These are phyloP conservation scores for Acrocalymma vagum DNA, from an alignment of 2,329 filamentous ascomycete species.

Conservation along the genomic window DNA sequence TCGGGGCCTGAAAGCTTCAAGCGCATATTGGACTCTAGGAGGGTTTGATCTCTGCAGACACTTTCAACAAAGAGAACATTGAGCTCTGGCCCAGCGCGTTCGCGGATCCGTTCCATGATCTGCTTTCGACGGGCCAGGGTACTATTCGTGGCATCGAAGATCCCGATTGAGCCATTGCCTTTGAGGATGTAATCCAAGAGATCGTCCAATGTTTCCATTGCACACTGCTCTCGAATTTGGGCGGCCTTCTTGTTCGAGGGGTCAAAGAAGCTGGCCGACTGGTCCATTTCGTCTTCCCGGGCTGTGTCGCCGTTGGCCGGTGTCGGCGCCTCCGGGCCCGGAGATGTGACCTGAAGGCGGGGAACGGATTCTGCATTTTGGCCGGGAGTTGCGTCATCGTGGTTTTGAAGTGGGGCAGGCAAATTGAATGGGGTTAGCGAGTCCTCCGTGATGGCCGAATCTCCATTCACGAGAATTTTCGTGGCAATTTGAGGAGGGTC, in stretches of 20 bases:
- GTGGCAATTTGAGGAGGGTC: slow-evolving; percentile 54
- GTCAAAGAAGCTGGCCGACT: slow-evolving; percentile 94
- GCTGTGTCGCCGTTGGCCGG: slow-evolving; percentile 22
- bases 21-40: slow-evolving; percentile 96
- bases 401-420: slow-evolving; percentile 33
- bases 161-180: slow-evolving; percentile 86
- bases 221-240: slow-evolving; percentile 87
- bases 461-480: slow-evolving; percentile 67
- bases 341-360: slow-evolving; percentile 45
- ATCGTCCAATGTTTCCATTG: slow-evolving; percentile 91
- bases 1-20: slow-evolving; percentile 95
- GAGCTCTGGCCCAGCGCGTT: slow-evolving; percentile 81
- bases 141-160: slow-evolving; percentile 97
- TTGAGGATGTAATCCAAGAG: slow-evolving; percentile 87
- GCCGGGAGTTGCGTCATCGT: slow-evolving; percentile 33
- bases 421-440: slow-evolving; percentile 42
- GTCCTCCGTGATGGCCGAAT: slow-evolving; percentile 51
- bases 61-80: slow-evolving; percentile 96
- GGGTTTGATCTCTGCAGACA: slow-evolving; percentile 82
- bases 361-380: slow-evolving; percentile 31
- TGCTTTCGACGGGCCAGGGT: slow-evolving; percentile 85
- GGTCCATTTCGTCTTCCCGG: slow-evolving; percentile 67
- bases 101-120: slow-evolving; percentile 83
- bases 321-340: slow-evolving; percentile 33
- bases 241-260: slow-evolving; percentile 85